A percentile compares a stretch with the other conserved stretches of the same genome.
These are phyloP conservation scores for Extremus antarcticus DNA, from an alignment of 495 filamentous ascomycete species.

Conservation along the genomic window DNA sequence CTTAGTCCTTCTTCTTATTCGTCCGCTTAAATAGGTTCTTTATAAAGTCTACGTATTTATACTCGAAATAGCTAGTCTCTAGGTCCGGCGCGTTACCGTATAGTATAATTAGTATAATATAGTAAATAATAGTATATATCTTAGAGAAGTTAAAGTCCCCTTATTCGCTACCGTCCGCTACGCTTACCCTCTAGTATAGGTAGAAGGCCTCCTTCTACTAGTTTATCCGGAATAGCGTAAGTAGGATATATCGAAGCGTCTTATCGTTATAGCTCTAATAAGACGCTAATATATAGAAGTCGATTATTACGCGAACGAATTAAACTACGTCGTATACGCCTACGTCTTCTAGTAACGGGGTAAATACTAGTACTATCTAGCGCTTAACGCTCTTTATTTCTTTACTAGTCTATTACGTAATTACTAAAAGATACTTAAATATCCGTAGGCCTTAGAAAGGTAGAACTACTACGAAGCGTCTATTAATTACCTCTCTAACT, in stretches of 20 bases:
- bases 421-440: background rate
- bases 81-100: background rate
- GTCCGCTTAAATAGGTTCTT: background rate
- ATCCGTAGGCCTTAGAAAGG: background rate
- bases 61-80: background rate
- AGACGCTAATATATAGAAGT: background rate
- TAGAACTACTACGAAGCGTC: background rate
- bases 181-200: background rate
- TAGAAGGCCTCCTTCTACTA: background rate
- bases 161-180: background rate
- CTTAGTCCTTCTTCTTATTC: background rate
- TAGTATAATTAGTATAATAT: background rate
- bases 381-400: background rate
- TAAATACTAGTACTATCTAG: constrained; percentile 1
- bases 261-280: background rate
- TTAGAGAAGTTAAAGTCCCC: background rate
- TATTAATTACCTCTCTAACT: background rate
- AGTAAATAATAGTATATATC: no score
- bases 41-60: background rate
- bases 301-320: background rate
- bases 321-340: background rate
- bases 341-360: background rate
- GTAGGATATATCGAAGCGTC: background rate
- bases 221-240: background rate
- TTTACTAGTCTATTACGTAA: background rate